These are phyloP conservation scores for Camellia granthamiana DNA, from an alignment of 148 eudicot species.

Conservation along the genomic window DNA sequence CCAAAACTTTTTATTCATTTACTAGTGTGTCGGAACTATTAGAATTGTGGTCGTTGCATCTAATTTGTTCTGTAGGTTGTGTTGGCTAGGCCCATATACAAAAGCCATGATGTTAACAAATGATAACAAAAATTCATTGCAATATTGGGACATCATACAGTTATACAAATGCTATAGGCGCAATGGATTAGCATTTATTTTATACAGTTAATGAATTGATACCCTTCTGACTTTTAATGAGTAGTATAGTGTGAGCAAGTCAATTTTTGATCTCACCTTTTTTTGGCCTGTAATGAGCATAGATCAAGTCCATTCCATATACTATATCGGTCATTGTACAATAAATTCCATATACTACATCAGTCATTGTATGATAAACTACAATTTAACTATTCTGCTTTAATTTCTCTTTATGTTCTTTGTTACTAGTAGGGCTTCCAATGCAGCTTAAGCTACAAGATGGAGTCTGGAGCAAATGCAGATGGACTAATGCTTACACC, in stretches of 20 bases:
- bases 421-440: slow-evolving; percentile 51
- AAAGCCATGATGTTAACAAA: not conserved
- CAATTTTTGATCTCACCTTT: not conserved
- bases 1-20: slow-evolving; percentile 9
- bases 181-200: not conserved
- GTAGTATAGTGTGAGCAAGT: not conserved
- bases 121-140: not conserved
- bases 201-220: not conserved
- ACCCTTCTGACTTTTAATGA: not conserved
- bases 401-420: not conserved
- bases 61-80: not conserved
- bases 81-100: not conserved
- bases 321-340: not conserved
- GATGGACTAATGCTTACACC: slow-evolving; percentile 31
- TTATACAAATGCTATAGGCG: not conserved
- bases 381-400: not conserved
- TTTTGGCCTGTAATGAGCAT: not conserved
- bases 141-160: not conserved
- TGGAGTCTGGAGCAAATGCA: slow-evolving; percentile 49
- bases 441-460: slow-evolving; percentile 84
- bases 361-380: too few relatives aligned
- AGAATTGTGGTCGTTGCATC: not conserved
- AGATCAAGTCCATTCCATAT: not conserved
- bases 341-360: too few relatives aligned
- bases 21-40: not conserved